Evolutionary conservation across 2,329 filamentous ascomycete species (phyloP).

Genomic region (Aspergillus udagawae): DNA sequence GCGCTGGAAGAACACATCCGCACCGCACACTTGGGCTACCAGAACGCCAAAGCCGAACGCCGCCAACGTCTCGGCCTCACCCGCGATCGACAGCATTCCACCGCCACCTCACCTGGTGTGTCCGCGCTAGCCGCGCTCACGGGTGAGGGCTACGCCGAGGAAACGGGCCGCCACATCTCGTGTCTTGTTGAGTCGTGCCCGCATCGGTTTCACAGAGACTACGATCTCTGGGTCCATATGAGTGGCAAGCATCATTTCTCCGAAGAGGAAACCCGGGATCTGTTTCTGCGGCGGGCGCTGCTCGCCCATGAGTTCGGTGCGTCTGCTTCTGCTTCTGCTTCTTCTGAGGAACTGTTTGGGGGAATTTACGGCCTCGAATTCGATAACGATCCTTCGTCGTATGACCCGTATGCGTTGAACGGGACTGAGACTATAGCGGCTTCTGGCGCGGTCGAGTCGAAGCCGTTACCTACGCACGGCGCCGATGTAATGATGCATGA

Average conservation of each 20-base stretch:
- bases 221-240: slow-evolving; percentile 57
- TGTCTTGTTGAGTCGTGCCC: slow-evolving; percentile 51
- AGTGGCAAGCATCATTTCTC: slow-evolving; percentile 40
- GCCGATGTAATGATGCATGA: slow-evolving; percentile 26
- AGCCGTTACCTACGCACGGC: slow-evolving; percentile 1
- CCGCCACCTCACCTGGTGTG: slow-evolving; percentile 12
- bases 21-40: slow-evolving; percentile 70
- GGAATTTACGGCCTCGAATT: slow-evolving; percentile 37
- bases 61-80: slow-evolving; percentile 30
- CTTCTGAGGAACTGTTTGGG: slow-evolving; percentile 22
- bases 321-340: not conserved
- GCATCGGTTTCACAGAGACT: slow-evolving; percentile 54
- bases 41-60: slow-evolving; percentile 39
- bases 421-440: not conserved
- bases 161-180: slow-evolving; percentile 46
- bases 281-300: slow-evolving; percentile 39
- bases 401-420: slow-evolving; percentile 10
- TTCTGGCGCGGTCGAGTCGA: not conserved
- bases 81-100: slow-evolving; percentile 10
- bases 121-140: slow-evolving; percentile 50
- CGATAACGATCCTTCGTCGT: slow-evolving; percentile 19
- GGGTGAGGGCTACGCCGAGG: slow-evolving; percentile 52
- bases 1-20: slow-evolving; percentile 80
- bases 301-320: slow-evolving; percentile 26
- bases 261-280: slow-evolving; percentile 37